A percentile compares a stretch with the other conserved stretches of the same genome.
Evolutionary conservation across 2,329 filamentous ascomycete species (phyloP).

Genomic region (Colletotrichum nymphaeae): DNA sequence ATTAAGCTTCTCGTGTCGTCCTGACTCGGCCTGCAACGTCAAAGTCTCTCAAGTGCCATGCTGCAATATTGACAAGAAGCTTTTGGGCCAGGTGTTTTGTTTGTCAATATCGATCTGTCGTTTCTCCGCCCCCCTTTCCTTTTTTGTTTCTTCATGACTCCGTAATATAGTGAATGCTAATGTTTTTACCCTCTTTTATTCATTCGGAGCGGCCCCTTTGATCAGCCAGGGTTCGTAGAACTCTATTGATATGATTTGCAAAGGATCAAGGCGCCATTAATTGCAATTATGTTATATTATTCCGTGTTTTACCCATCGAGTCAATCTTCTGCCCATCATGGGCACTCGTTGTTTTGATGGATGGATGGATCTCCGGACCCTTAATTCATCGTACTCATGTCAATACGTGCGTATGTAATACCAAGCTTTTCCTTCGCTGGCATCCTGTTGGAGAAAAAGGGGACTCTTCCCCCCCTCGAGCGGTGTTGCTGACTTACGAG

Average conservation of each 20-base stretch:
- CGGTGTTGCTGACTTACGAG: neutral
- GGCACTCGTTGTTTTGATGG: neutral
- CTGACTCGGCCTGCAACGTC: constrained; percentile 27
- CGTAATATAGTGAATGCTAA: neutral
- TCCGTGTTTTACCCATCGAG: neutral
- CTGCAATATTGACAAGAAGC: neutral
- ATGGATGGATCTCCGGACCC: constrained; percentile 15
- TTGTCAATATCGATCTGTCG: neutral
- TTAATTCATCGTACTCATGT: constrained; percentile 2
- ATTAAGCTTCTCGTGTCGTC: constrained; percentile 17
- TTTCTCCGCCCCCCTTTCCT: neutral
- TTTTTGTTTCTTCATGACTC: neutral
- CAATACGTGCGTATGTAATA: constrained; percentile 4
- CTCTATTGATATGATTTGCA: constrained; percentile 19
- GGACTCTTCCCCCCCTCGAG: neutral
- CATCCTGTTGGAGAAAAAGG: neutral
- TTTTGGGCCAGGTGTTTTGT: neutral
- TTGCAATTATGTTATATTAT: neutral
- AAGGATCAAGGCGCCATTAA: neutral
- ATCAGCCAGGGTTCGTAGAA: constrained; percentile 9
- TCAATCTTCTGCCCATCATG: neutral
- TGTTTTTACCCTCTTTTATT: neutral
- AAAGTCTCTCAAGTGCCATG: neutral
- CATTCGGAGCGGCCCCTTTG: neutral
- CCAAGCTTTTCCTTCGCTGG: constrained; percentile 4